These are phyloP conservation scores for Pisolithus orientalis DNA, from an alignment of 768 basidiomycete genomes.

Conservation along the genomic window DNA sequence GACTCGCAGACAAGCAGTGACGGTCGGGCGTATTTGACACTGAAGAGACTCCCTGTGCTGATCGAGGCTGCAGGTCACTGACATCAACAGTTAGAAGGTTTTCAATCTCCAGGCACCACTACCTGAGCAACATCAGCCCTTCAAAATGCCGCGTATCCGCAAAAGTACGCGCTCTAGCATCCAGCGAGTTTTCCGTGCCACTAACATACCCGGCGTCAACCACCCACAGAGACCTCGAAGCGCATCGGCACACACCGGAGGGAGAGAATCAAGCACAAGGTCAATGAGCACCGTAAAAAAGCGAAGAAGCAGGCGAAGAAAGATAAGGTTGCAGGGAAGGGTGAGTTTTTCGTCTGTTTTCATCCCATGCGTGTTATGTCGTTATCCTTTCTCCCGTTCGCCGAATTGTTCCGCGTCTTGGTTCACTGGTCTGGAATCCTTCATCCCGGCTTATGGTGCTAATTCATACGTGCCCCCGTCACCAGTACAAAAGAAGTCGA, in stretches of 20 bases:
- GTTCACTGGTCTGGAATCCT: not conserved
- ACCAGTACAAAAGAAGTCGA: constrained; percentile 51
- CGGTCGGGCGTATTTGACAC: no score
- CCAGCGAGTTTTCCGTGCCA: not conserved
- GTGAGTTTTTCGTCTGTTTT: constrained; percentile 31
- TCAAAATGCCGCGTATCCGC: constrained; percentile 57
- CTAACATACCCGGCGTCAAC: not conserved
- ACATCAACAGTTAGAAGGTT: no score
- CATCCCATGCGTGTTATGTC: not conserved
- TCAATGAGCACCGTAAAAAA: constrained; percentile 73
- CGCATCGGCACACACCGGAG: constrained; percentile 69
- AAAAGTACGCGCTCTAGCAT: constrained; percentile 43
- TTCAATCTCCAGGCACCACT: no score
- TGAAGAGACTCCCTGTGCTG: no score
- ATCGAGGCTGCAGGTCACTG: no score
- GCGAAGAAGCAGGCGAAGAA: constrained; percentile 67
- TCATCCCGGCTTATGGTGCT: not conserved
- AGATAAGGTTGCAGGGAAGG: constrained; percentile 77
- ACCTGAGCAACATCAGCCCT: not conserved
- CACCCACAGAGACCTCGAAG: constrained; percentile 72
- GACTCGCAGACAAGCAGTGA: no score
- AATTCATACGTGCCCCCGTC: constrained; percentile 1
- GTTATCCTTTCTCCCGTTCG: not conserved
- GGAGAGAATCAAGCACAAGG: constrained; percentile 67
- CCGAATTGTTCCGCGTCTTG: not conserved